These are phyloP conservation scores for Davidsoniella virescens DNA, from an alignment of 2,329 filamentous ascomycete species.

Conservation along the genomic window DNA sequence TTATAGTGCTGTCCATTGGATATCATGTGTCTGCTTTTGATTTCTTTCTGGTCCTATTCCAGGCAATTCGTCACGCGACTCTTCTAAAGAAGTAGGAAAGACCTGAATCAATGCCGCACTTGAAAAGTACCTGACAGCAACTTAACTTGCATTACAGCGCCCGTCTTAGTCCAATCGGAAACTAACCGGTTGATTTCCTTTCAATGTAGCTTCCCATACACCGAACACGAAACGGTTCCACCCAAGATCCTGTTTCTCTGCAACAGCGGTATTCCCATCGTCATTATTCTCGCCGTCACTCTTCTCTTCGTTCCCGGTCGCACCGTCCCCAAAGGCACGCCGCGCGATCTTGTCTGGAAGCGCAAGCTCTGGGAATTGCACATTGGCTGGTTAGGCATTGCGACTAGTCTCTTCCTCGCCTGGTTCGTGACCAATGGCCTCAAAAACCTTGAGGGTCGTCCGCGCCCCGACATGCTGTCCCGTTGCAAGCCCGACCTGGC, in stretches of 20 bases:
- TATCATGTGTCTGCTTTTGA: neutral
- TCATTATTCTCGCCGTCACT: conserved; percentile 51
- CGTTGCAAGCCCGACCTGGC: conserved; percentile 62
- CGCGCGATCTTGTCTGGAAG: conserved; percentile 51
- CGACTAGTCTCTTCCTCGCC: conserved; percentile 50
- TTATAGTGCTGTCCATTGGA: neutral
- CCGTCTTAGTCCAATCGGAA: too few relatives aligned
- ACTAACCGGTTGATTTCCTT: neutral
- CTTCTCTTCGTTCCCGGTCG: conserved; percentile 57
- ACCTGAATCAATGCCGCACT: too few relatives aligned
- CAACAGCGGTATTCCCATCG: conserved; percentile 45
- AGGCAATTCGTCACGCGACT: conserved; percentile 4
- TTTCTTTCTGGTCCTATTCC: neutral
- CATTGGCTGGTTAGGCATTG: conserved; percentile 68
- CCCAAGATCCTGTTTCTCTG: conserved; percentile 48
- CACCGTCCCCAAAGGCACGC: conserved; percentile 45
- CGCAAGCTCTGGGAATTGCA: conserved; percentile 87
- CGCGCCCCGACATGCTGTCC: conserved; percentile 66
- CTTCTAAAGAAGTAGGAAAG: too few relatives aligned
- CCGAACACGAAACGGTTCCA: conserved; percentile 56
- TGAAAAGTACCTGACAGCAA: too few relatives aligned
- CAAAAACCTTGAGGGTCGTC: conserved; percentile 59
- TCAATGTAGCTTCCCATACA: conserved; percentile 46
- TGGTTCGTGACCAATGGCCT: conserved; percentile 74
- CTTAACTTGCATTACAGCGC: neutral